Evolutionary conservation across 139 green algal species (phyloP).

Genomic region (Dunaliella primolecta): DNA sequence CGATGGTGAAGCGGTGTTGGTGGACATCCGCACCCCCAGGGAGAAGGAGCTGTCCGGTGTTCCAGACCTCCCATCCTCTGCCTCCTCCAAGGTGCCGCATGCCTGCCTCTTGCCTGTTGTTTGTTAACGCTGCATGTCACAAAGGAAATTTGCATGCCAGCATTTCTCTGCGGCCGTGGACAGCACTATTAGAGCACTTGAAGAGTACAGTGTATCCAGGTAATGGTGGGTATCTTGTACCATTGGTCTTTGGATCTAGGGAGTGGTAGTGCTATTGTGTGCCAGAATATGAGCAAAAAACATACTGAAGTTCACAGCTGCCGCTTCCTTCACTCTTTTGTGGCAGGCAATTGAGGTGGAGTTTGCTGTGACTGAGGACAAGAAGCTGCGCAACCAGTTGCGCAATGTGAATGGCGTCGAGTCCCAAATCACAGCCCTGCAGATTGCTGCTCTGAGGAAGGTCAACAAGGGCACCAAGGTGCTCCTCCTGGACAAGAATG

Average conservation of each 20-base stretch:
- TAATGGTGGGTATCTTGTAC: no score
- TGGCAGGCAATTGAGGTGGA: conserved; percentile 73
- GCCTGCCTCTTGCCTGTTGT: no score
- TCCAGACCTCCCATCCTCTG: conserved; percentile 67
- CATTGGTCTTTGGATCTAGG: no score
- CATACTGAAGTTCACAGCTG: no score
- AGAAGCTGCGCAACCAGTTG: conserved; percentile 68
- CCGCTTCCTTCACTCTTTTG: no score
- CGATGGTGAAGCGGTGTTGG: conserved; percentile 55
- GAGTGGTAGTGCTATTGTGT: no score
- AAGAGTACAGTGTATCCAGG: no score
- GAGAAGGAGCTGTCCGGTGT: conserved; percentile 81
- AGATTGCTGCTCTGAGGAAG: conserved; percentile 62
- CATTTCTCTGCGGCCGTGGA: no score
- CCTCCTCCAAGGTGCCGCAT: conserved; percentile 25
- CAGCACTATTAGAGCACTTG: no score
- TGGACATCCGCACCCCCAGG: conserved; percentile 72
- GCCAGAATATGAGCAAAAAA: no score
- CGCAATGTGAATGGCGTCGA: conserved; percentile 52
- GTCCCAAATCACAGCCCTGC: conserved; percentile 63
- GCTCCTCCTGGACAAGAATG: conserved; percentile 78
- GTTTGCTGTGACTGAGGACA: conserved; percentile 65
- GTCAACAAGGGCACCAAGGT: conserved; percentile 61
- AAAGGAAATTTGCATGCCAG: no score
- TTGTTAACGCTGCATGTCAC: no score